Evolutionary conservation across 2,329 filamentous ascomycete genomes (phyloP).

Genomic region (Aplosporella prunicola): DNA sequence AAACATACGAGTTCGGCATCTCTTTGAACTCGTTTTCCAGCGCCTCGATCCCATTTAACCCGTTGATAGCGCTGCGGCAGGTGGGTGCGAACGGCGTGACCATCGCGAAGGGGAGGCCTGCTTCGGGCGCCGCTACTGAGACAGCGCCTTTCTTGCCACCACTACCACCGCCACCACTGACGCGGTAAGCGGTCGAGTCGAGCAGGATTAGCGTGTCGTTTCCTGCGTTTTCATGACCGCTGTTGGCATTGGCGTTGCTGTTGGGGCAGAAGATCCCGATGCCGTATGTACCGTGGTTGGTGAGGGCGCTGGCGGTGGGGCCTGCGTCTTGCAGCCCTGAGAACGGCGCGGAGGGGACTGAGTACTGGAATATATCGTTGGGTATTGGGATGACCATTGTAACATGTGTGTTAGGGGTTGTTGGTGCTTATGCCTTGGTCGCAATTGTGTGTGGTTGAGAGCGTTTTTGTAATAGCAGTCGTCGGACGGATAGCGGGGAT

Average conservation of each 20-base stretch:
- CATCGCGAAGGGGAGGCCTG: constrained; percentile 31
- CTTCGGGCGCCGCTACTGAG: constrained; percentile 26
- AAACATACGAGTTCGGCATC: constrained; percentile 31
- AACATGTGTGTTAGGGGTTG: too few species aligned
- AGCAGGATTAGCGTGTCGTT: constrained; percentile 30
- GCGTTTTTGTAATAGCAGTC: too few species aligned
- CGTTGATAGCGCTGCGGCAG: constrained; percentile 20
- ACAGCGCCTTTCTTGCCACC: constrained; percentile 19
- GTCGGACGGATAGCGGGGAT: too few species aligned
- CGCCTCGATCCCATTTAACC: constrained; percentile 15
- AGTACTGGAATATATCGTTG: constrained; percentile 39
- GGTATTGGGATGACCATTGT: constrained; percentile 34
- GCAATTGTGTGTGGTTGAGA: too few species aligned
- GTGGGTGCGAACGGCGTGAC: constrained; percentile 32
- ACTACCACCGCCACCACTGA: constrained; percentile 19
- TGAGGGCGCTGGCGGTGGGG: constrained; percentile 28
- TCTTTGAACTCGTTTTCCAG: constrained; percentile 15
- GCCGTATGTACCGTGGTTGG: constrained; percentile 34
- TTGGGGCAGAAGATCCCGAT: constrained; percentile 24
- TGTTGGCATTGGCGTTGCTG: background rate
- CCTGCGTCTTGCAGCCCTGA: constrained; percentile 26
- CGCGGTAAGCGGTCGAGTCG: constrained; percentile 24
- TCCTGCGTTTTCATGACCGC: constrained; percentile 22
- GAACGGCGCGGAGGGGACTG: constrained; percentile 28
- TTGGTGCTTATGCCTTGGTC: too few species aligned